phyloP scores from a whole-genome alignment of 148 eudicot species.

The Persicaria maculosa region DNA sequence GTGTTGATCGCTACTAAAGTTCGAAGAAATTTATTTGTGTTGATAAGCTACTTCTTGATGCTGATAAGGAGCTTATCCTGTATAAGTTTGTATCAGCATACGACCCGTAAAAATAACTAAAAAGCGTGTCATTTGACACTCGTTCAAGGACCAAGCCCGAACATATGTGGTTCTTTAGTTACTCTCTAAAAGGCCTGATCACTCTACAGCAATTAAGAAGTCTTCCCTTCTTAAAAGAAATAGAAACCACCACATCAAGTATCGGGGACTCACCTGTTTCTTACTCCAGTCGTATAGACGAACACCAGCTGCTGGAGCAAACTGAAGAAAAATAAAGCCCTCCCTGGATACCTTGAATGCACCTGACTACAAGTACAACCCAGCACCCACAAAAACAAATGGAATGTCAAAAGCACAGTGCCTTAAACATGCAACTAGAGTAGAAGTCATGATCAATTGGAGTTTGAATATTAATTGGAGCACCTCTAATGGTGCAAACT shows the following conservation, averaged over 20 bases:
- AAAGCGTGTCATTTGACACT: not conserved
- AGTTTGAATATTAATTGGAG: constrained; percentile 16
- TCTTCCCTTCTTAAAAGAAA: too few species aligned
- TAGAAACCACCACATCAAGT: too few species aligned
- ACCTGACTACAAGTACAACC: constrained; percentile 62
- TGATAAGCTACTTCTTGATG: too few species aligned
- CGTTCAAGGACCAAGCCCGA: too few species aligned
- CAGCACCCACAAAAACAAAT: not conserved
- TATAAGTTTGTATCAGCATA: too few species aligned
- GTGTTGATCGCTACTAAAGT: too few species aligned
- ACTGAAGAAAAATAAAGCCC: constrained; percentile 77
- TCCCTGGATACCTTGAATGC: constrained; percentile 72
- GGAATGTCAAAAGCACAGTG: constrained; percentile 13
- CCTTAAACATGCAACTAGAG: not conserved
- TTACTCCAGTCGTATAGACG: constrained; percentile 93
- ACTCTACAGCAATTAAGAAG: not conserved
- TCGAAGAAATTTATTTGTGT: too few species aligned
- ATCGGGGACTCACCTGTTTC: constrained; percentile 54
- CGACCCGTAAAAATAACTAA: too few species aligned
- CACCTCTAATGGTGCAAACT: constrained; percentile 73
- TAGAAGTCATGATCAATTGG: not conserved
- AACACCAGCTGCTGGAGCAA: constrained; percentile 90
- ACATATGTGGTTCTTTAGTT: not conserved
- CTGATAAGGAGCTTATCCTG: too few species aligned
- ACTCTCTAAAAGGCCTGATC: not conserved